Conservation (phyloP, 2,329 filamentous ascomycete species). For the Trichophyton rubrum region DNA sequence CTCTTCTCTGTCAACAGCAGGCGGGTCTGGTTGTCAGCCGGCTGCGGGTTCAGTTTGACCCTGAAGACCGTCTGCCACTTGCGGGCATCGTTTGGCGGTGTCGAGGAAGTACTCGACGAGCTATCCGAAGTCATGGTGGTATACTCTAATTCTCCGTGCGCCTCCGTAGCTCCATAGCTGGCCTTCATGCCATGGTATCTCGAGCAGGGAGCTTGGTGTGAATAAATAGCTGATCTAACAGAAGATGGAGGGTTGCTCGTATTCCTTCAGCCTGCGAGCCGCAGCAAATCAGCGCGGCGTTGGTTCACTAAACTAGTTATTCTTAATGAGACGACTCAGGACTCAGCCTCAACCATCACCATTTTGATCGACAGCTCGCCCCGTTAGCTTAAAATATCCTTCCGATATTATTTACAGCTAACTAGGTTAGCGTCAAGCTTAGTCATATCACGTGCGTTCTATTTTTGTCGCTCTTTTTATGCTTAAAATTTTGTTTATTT, state of each 20-base stretch:
- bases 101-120: background rate
- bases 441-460: background rate
- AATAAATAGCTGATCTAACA: background rate
- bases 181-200: background rate
- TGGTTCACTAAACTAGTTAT: background rate
- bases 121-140: background rate
- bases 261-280: background rate
- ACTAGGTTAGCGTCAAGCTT: no score
- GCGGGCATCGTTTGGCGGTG: background rate
- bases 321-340: background rate
- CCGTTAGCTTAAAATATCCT: background rate
- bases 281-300: background rate
- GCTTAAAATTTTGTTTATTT: background rate
- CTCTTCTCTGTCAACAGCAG: background rate
- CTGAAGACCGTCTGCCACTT: slow-evolving; percentile 2
- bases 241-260: background rate
- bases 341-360: background rate
- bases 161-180: background rate
- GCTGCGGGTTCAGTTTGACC: background rate
- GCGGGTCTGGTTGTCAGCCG: background rate
- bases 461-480: background rate
- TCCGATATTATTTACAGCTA: no score
- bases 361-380: background rate
- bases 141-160: background rate
- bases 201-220: background rate